Conservation (phyloP, 2,329 filamentous ascomycete genomes). For the Neonectria punicea region DNA sequence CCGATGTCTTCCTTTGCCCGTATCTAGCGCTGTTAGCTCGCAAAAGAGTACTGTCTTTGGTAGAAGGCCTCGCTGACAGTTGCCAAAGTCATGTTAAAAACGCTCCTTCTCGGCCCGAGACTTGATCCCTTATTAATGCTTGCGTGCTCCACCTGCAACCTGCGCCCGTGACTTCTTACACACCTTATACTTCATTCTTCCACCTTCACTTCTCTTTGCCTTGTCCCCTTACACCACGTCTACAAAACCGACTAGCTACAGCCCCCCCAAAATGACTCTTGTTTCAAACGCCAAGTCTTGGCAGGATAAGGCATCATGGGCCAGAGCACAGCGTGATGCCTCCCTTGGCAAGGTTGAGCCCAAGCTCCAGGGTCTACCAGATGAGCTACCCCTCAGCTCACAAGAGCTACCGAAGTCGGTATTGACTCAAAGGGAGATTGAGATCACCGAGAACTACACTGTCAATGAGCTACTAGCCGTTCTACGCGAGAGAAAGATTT, state of each 20-base stretch:
- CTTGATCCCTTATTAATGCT: neutral
- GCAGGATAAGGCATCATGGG: slow-evolving; percentile 22
- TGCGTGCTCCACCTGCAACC: neutral
- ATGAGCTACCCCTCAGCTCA: slow-evolving; percentile 35
- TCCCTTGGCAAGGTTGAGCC: slow-evolving; percentile 42
- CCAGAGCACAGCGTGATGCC: slow-evolving; percentile 33
- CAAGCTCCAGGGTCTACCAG: slow-evolving; percentile 37
- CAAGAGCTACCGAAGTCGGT: slow-evolving; percentile 35
- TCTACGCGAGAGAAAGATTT: slow-evolving; percentile 33
- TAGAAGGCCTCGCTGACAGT: neutral
- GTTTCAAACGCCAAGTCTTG: slow-evolving; percentile 12
- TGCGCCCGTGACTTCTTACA: slow-evolving; percentile 2
- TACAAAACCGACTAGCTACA: neutral
- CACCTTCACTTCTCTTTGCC: neutral
- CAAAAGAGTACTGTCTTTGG: neutral
- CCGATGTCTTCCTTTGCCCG: neutral
- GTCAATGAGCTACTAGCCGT: slow-evolving; percentile 35
- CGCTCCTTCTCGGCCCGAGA: neutral
- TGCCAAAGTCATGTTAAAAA: neutral
- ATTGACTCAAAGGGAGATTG: slow-evolving; percentile 41
- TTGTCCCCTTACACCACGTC: neutral
- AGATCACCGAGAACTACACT: slow-evolving; percentile 44
- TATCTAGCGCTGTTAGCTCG: neutral
- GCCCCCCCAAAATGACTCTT: slow-evolving; percentile 4
- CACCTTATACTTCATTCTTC: neutral